Evolutionary conservation across 2,329 filamentous ascomycete species (phyloP).

Genomic region (Talaromyces rugulosus): DNA sequence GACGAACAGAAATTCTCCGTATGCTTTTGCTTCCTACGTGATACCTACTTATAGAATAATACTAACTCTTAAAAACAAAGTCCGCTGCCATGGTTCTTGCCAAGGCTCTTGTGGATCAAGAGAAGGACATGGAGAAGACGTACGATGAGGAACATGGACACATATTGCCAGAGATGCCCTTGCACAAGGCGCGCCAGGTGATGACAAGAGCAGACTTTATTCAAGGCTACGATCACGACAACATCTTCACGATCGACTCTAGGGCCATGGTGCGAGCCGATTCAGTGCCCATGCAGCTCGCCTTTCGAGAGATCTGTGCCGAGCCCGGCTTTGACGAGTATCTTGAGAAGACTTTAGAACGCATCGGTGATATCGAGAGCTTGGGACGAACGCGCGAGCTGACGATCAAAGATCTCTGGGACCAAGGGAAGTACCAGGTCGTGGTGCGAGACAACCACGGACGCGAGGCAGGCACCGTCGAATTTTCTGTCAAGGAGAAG

Average conservation of each 20-base stretch:
- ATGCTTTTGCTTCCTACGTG: conserved; percentile 34
- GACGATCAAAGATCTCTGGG: conserved; percentile 89
- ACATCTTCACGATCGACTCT: conserved; percentile 91
- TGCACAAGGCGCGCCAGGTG: conserved; percentile 81
- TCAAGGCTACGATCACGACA: conserved; percentile 83
- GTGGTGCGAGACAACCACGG: conserved; percentile 46
- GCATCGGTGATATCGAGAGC: conserved; percentile 90
- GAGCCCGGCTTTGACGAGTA: conserved; percentile 75
- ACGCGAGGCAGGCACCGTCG: conserved; percentile 43
- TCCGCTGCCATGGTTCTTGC: conserved; percentile 92
- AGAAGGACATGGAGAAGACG: conserved; percentile 56
- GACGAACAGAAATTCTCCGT: conserved; percentile 95
- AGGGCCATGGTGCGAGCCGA: conserved; percentile 84
- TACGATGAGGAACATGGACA: conserved; percentile 68
- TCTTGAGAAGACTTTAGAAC: conserved; percentile 73
- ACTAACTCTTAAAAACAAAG: conserved; percentile 34
- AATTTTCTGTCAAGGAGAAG: conserved; percentile 42
- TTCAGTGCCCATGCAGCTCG: conserved; percentile 92
- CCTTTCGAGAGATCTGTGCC: conserved; percentile 78
- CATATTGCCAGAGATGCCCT: conserved; percentile 71
- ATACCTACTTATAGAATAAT: background rate
- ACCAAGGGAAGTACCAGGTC: conserved; percentile 75
- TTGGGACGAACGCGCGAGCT: conserved; percentile 90
- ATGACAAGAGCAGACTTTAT: conserved; percentile 98
- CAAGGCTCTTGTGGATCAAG: conserved; percentile 80